Base-by-base conservation (phyloP, 208 protist genomes). In the Trypanosoma lewisi region DNA sequence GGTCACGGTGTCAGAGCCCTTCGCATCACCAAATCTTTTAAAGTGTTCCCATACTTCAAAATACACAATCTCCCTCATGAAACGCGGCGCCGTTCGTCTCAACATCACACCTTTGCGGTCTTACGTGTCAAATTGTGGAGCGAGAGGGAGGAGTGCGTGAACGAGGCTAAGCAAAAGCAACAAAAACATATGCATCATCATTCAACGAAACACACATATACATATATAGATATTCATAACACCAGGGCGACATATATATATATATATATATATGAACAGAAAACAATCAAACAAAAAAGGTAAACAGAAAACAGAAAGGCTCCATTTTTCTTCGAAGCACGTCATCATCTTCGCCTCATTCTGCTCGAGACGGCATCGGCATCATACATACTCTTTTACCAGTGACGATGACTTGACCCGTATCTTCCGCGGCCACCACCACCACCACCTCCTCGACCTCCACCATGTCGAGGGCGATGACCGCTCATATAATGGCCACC, bases 401-500 rank as follows among this genome's bases (percentile, higher is more conserved):
- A 54, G 9, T 55, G 59, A 45, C 59, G 59, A 25, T 48, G 45
- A 34, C 27, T 48, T 21, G 48, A 37, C 7, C 59, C 59, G 16
- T 48, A 8, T 39, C 47, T 54, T 17, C 59, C 59, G 21, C 59
- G 47, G 39, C 39, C 56, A 52, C 56, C 25, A 41, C 60, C 54
- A 53, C 47, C 56, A 51, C 66, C 28, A 33, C 64, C 37, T 11
- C 51, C 57, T 49, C 31, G 45, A 34, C 57, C 42, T 7, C 30
- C 30, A n/a, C 67, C 36, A 28, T 51, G 45, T 11, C 67, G 21
- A 12, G 77, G 54, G n/a, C 69, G 47, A 0, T 74, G 73, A 30
- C 78, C 75, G 44, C 67, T 85, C 78, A 91, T 91, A 53, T 78
- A 75, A 68, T 91, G 84, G 0, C 61, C 67, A 23, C 80, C 80